Evolutionary conservation across 2,329 filamentous ascomycete species (phyloP).

Genomic region (Monosporascus ibericus): DNA sequence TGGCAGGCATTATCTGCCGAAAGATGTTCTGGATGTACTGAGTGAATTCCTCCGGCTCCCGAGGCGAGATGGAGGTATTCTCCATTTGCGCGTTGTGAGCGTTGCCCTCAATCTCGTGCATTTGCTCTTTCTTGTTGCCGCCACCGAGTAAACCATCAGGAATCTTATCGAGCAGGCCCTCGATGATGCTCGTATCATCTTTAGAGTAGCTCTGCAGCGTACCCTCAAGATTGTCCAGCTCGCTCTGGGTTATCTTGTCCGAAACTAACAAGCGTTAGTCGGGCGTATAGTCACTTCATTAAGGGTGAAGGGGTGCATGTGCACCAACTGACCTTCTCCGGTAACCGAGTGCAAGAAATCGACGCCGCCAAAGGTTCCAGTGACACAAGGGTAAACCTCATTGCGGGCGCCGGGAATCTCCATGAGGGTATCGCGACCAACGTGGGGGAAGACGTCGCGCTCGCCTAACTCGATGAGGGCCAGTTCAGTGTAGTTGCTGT

Average conservation of each 20-base stretch:
- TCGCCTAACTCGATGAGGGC: constrained; percentile 84
- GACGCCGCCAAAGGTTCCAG: constrained; percentile 89
- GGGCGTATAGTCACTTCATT: neutral
- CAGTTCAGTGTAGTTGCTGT: constrained; percentile 89
- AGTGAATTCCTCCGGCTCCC: constrained; percentile 79
- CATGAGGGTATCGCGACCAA: constrained; percentile 68
- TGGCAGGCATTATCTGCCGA: constrained; percentile 77
- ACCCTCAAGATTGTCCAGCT: constrained; percentile 83
- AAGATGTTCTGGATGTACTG: constrained; percentile 67
- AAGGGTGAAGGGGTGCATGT: neutral
- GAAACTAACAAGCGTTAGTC: constrained; percentile 46
- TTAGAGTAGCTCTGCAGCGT: constrained; percentile 61
- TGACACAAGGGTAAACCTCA: constrained; percentile 74
- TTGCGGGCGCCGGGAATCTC: constrained; percentile 59
- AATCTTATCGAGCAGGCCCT: constrained; percentile 74
- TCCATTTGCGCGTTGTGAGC: constrained; percentile 70
- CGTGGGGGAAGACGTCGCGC: constrained; percentile 76
- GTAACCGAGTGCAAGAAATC: constrained; percentile 89
- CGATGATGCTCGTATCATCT: constrained; percentile 66
- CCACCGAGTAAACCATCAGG: constrained; percentile 74
- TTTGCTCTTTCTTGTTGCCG: constrained; percentile 66
- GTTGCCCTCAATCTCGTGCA: constrained; percentile 74
- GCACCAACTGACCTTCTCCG: constrained; percentile 45
- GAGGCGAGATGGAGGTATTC: constrained; percentile 67
- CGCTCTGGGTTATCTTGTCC: constrained; percentile 86